phyloP scores from a whole-genome alignment of 2,329 filamentous ascomycete species.

The Bipolaris oryzae region DNA sequence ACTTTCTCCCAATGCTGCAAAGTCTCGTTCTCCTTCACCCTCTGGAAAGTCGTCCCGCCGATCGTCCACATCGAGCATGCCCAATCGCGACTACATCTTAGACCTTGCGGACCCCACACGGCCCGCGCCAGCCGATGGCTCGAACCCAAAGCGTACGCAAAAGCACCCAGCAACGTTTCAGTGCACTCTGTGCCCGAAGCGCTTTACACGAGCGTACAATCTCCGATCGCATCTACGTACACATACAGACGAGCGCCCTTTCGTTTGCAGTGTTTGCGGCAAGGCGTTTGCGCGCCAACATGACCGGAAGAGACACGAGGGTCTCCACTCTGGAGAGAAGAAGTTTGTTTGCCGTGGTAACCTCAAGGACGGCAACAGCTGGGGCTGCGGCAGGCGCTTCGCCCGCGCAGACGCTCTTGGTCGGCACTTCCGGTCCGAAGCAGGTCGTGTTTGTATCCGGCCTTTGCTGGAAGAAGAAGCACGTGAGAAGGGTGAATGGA shows the following conservation, averaged over 20 bases:
- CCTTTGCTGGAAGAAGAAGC: conserved; percentile 96
- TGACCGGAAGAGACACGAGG: conserved; percentile 95
- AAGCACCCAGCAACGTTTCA: conserved; percentile 98
- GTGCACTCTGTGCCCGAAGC: conserved; percentile 89
- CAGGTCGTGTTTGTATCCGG: conserved; percentile 94
- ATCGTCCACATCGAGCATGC: conserved; percentile 58
- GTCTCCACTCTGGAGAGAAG: conserved; percentile 95
- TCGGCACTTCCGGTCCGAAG: conserved; percentile 93
- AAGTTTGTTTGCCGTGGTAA: conserved; percentile 97
- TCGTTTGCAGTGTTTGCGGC: conserved; percentile 94
- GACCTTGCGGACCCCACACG: conserved; percentile 88
- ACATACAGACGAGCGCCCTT: conserved; percentile 95
- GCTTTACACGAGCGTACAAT: conserved; percentile 96
- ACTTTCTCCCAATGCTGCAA: conserved; percentile 53
- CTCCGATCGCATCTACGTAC: conserved; percentile 92
- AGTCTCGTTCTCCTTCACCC: conserved; percentile 56
- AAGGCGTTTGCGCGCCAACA: conserved; percentile 98
- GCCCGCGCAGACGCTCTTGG: conserved; percentile 94
- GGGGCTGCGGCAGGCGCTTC: conserved; percentile 93
- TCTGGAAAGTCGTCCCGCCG: conserved; percentile 56
- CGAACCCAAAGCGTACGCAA: conserved; percentile 78
- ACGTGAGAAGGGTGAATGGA: conserved; percentile 72
- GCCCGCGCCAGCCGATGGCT: conserved; percentile 58
- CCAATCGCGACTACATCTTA: conserved; percentile 77
- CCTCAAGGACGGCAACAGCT: conserved; percentile 79